Evolutionary conservation across 768 basidiomycete species (phyloP).

Genomic region (Amanita rimosa): DNA sequence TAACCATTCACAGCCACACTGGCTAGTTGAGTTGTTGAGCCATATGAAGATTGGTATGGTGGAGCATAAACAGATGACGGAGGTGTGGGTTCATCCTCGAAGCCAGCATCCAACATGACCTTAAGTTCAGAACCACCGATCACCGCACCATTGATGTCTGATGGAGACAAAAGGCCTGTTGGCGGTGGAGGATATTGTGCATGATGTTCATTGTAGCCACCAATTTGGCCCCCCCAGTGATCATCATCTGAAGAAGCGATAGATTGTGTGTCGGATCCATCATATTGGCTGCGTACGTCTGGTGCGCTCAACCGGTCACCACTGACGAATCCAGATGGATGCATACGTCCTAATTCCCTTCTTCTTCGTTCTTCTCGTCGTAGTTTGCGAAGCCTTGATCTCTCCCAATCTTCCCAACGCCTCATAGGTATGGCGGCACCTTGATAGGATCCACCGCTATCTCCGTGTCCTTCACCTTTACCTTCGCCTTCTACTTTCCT

Average conservation of each 20-base stretch:
- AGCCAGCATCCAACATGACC: conserved; percentile 87
- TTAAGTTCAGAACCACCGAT: conserved; percentile 73
- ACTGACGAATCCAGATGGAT: conserved; percentile 55
- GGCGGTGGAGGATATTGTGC: conserved; percentile 77
- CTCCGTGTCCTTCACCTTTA: conserved; percentile 70
- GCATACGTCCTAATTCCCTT: conserved; percentile 69
- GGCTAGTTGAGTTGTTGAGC: conserved; percentile 31
- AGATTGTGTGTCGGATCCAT: conserved; percentile 74
- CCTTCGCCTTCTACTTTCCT: conserved; percentile 94
- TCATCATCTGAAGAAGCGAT: conserved; percentile 87
- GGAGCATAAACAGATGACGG: conserved; percentile 30
- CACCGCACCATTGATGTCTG: conserved; percentile 27
- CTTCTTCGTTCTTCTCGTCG: conserved; percentile 77
- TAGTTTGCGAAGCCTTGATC: conserved; percentile 84
- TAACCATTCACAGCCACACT: conserved; percentile 41
- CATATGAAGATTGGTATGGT: conserved; percentile 57
- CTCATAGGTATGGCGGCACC: conserved; percentile 74
- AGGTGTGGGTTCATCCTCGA: conserved; percentile 61
- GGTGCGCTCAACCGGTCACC: conserved; percentile 51
- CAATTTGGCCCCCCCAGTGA: conserved; percentile 92
- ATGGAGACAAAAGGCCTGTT: conserved; percentile 44
- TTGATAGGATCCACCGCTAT: conserved; percentile 38
- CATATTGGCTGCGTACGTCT: conserved; percentile 53
- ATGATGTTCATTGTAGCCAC: conserved; percentile 86
- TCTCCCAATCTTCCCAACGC: conserved; percentile 99